Conservation (phyloP, 2,329 filamentous ascomycete species). For the Aspergillus versicolor region DNA sequence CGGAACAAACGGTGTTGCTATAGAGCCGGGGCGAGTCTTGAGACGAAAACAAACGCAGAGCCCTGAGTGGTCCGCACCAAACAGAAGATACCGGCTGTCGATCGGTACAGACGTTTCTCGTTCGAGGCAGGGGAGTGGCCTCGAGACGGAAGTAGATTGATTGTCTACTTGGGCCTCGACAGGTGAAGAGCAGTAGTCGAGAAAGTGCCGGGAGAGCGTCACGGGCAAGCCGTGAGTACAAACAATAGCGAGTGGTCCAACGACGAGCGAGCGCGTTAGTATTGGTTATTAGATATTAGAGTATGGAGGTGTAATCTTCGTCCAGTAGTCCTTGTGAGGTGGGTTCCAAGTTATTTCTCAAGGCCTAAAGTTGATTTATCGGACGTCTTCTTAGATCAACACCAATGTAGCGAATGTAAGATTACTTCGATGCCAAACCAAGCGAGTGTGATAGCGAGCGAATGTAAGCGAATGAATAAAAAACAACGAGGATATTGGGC, state of each 20-base stretch:
- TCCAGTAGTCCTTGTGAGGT: slow-evolving; percentile 7
- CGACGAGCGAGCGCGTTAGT: slow-evolving; percentile 20
- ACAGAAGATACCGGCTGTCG: slow-evolving; percentile 8
- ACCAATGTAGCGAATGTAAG: slow-evolving; percentile 41
- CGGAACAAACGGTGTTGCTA: slow-evolving; percentile 21
- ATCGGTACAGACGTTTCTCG: neutral
- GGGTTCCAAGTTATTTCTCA: slow-evolving; percentile 4
- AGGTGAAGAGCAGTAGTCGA: neutral
- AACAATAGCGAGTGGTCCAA: slow-evolving; percentile 20
- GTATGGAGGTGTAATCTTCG: slow-evolving; percentile 14
- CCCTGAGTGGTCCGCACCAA: slow-evolving; percentile 10
- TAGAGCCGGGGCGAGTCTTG: slow-evolving; percentile 12
- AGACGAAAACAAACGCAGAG: slow-evolving; percentile 19
- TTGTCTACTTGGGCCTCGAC: neutral
- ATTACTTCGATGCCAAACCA: slow-evolving; percentile 32
- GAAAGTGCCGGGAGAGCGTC: slow-evolving; percentile 5
- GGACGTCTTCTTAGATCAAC: slow-evolving; percentile 17
- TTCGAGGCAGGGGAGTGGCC: neutral
- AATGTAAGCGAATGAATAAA: slow-evolving; percentile 34
- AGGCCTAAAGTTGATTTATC: slow-evolving; percentile 3
- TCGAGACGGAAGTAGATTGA: slow-evolving; percentile 4
- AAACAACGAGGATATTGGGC: slow-evolving; percentile 14
- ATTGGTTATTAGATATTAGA: slow-evolving; percentile 21
- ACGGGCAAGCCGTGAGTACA: slow-evolving; percentile 5
- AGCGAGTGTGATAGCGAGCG: slow-evolving; percentile 41